Evolutionary conservation across 2,329 filamentous ascomycete genomes (phyloP), one percentile per base, ranked within the genome.

Genomic region (Lachnellula occidentalis): DNA sequence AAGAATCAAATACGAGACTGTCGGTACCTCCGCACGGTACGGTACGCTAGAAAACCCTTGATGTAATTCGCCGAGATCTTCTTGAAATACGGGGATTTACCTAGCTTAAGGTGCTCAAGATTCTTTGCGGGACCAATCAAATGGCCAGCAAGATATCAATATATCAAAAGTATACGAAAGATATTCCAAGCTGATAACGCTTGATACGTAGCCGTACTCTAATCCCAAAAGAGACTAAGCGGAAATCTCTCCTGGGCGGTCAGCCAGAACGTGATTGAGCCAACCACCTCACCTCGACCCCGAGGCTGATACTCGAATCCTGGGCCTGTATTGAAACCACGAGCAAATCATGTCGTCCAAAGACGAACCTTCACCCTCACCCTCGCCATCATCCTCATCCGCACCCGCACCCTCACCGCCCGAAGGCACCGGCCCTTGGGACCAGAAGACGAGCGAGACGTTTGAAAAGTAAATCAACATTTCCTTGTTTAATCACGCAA

Each of bases 361-460:
- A 67, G 53, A 64, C 17, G 69, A 31, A 31, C 27, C 27, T 31
- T 12, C 27, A 31, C 27, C 27, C 9, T 31, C 27, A 11, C 3
- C 27, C 9, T 31, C 27, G 4, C 5, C 24, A 4, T 8, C 24
- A 27, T 7, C 24, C 24, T 4, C 24, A 74, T 27, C 24, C 24
- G 2, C 24, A 6, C 8, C 27, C 27, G 9, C 27, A 31, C 27
- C 41, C 27, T 7, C 21, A 22, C 41, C 58, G 14, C 14, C 42
- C 24, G 58, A 62, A 36, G 54, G 56, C 7, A n/a, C n/a, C n/a
- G 57, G 45, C 15, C 77, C 80, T 1, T 86, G 83, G 78, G 75
- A 76, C 62, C 75, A 79, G 58, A 75, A 85, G 56, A 81, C 78
- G 53, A 83, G 82, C 66, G 71, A 75, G 55, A 86, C 83, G 64